These are phyloP conservation scores for Cyberlindnera euphorbiiphila DNA, from an alignment of 805 yeast genomes.

Conservation along the genomic window DNA sequence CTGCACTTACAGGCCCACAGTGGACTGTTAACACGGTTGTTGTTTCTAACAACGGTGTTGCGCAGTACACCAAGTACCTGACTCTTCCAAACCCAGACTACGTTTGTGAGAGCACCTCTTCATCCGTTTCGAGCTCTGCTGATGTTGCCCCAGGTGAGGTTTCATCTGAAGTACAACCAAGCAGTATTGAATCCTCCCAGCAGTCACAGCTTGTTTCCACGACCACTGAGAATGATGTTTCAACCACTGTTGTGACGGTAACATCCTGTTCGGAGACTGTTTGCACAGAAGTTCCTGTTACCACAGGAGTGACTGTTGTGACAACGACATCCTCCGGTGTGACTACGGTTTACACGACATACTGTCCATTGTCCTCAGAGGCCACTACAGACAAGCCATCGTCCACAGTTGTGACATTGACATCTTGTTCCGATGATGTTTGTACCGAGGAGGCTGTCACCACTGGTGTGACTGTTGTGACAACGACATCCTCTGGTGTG, in stretches of 20 bases:
- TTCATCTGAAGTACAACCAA: no score
- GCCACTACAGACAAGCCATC: neutral
- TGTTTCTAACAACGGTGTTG: no score
- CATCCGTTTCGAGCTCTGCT: no score
- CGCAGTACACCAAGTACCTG: no score
- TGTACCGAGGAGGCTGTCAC: constrained; percentile 28
- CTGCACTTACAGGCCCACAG: no score
- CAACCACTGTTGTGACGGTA: constrained; percentile 16
- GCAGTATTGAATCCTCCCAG: no score
- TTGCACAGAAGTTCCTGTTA: constrained; percentile 27
- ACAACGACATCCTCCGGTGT: constrained; percentile 29
- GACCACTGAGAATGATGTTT: constrained; percentile 4
- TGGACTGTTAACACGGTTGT: no score
- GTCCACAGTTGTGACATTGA: no score
- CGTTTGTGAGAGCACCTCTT: no score
- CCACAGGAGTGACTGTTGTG: constrained; percentile 29
- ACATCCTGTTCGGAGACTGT: constrained; percentile 30
- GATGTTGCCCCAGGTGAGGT: no score
- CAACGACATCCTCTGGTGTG: constrained; percentile 28
- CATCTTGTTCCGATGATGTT: constrained; percentile 29
- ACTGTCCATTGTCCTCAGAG: constrained; percentile 14
- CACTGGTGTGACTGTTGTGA: constrained; percentile 30
- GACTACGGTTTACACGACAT: constrained; percentile 28
- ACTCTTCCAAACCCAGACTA: no score
- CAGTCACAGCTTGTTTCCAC: no score